Evolutionary conservation across 1,284 basidiomycete genomes (phyloP), one percentile per base, ranked within the genome.

Genomic region (Ceratobasidium sp.): DNA sequence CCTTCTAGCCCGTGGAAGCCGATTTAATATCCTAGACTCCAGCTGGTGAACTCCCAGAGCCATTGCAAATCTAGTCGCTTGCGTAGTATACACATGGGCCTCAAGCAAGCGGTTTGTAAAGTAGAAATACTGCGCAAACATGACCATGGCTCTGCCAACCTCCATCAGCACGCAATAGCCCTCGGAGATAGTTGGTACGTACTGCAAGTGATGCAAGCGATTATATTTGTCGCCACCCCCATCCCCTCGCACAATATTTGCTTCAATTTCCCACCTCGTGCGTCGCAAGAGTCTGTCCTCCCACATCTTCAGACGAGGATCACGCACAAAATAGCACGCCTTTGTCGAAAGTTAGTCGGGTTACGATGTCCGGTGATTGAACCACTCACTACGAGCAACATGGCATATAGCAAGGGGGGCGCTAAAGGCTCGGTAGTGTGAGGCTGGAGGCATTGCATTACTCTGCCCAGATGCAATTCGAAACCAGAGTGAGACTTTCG

Each of bases 41-140:
- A 65, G 7, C 38, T 53, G 52, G 22, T 65, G 62, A 4, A 65
- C 7, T 22, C 47, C 47, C 2, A 65, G 15, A 27, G 62, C 25
- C 7, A 65, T 27, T 10, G 62, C 47, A n/a, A 65, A 53, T 29
- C 31, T 17, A 38, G 38, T 65, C 13, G 62, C 90, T 0, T 86
- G 84, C 69, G 85, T 86, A 0, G 85, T 84, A 75, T 91, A 87
- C 74, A 88, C 89, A 73, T 86, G 86, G 6, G 90, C 90, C 75
- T 92, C 90, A 22, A 88, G 77, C 7, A 88, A 78, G 40, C 90
- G 84, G 7, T 89, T 90, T 73, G 87, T 90, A 32, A 88, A 85
- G 32, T 90, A 79, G 77, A 88, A 90, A 77, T 92, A 92, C 27
- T 25, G 34, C 6, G 34, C 49, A 25, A 65, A 49, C 45, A 53